Conservation (phyloP, 1,139 yeast genomes). For the Hyphopichia fennica region DNA sequence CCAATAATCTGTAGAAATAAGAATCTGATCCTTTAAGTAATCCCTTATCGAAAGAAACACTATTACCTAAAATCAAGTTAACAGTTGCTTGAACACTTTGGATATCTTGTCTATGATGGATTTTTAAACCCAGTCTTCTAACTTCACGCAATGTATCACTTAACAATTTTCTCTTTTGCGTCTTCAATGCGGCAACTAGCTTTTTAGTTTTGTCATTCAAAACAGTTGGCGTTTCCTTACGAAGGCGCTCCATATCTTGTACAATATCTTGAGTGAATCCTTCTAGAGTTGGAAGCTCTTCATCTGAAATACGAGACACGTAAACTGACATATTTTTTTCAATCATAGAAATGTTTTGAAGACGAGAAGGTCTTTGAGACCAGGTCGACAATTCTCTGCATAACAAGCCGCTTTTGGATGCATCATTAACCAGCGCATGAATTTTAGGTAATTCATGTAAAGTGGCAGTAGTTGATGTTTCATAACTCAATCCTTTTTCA, state of each 20-base stretch:
- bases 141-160: conserved; percentile 77
- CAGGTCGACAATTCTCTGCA: conserved; percentile 37
- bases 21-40: conserved; percentile 51
- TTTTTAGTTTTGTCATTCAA: conserved; percentile 77
- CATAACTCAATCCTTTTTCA: conserved; percentile 54
- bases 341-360: conserved; percentile 52
- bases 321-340: conserved; percentile 56
- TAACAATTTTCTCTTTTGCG: conserved; percentile 75
- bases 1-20: conserved; percentile 70
- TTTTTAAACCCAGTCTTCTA: conserved; percentile 71
- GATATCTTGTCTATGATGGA: conserved; percentile 64
- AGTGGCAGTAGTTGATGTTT: conserved; percentile 10
- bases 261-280: conserved; percentile 56
- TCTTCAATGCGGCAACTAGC: conserved; percentile 66
- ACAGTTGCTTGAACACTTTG: conserved; percentile 62
- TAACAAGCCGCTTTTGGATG: conserved; percentile 11
- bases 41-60: conserved; percentile 43
- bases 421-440: conserved; percentile 15
- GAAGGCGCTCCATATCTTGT: conserved; percentile 60
- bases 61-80: conserved; percentile 58
- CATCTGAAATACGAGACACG: conserved; percentile 32
- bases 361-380: conserved; percentile 54
- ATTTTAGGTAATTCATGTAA: conserved; percentile 13
- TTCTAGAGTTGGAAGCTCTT: conserved; percentile 39
- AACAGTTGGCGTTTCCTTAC: conserved; percentile 70